These are phyloP conservation scores for Leptographium procerum DNA, from an alignment of 2,329 filamentous ascomycete species.

Conservation along the genomic window DNA sequence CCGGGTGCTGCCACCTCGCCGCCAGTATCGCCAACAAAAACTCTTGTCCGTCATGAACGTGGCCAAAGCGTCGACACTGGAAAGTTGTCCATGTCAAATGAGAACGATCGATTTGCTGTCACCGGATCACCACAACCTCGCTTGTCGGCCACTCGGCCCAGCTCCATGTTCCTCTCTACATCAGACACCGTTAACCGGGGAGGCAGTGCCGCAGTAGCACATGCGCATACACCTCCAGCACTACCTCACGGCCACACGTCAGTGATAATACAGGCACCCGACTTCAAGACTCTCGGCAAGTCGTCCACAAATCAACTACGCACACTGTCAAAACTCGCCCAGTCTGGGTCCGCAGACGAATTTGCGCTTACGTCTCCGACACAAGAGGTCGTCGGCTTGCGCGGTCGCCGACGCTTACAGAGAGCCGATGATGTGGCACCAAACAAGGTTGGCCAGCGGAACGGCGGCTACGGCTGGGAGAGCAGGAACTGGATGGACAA, in stretches of 20 bases:
- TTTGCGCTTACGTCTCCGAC: constrained; percentile 67
- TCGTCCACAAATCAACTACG: constrained; percentile 85
- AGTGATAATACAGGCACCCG: constrained; percentile 50
- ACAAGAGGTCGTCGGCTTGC: constrained; percentile 79
- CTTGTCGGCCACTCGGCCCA: constrained; percentile 36
- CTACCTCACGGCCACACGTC: constrained; percentile 28
- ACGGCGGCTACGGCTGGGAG: constrained; percentile 57
- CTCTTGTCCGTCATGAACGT: constrained; percentile 23
- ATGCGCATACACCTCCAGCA: constrained; percentile 21
- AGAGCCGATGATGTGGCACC: constrained; percentile 46
- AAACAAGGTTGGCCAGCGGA: constrained; percentile 32
- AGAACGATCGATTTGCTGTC: constrained; percentile 16
- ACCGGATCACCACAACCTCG: constrained; percentile 28
- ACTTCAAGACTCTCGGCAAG: constrained; percentile 71
- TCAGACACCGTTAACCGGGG: constrained; percentile 38
- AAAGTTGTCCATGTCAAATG: constrained; percentile 32
- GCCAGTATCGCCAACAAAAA: constrained; percentile 9
- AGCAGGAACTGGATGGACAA: constrained; percentile 98
- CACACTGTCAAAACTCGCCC: constrained; percentile 72
- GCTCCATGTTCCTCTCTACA: constrained; percentile 49
- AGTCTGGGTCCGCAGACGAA: constrained; percentile 64
- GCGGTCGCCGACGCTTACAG: constrained; percentile 74
- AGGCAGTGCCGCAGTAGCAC: constrained; percentile 20
- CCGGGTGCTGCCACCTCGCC: constrained; percentile 30
- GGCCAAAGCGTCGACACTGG: constrained; percentile 55